Evolutionary conservation across 495 filamentous ascomycete genomes (phyloP), one percentile per base, ranked within the genome.

Genomic region (Penicillium ochrochloron): DNA sequence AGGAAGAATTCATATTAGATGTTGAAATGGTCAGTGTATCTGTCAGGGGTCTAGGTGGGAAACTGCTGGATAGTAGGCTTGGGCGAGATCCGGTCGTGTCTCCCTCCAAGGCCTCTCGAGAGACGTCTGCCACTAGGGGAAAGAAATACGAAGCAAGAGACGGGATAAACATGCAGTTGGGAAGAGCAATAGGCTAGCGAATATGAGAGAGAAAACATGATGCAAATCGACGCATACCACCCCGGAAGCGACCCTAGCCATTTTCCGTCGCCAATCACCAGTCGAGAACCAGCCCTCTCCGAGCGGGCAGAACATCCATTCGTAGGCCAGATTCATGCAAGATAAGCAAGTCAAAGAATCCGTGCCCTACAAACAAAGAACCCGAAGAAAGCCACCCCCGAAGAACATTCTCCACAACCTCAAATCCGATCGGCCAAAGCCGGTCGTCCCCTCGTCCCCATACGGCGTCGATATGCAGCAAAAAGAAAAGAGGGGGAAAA

Each of bases 241-340:
- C 80, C 80, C 80, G 78, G 80, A 81, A 80, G 80, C 80, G 79
- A 80, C 79, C 80, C 80, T 82, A 81, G 62, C 72, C 77, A 80
- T 66, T 71, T 70, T 81, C 80, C 80, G 70, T 81, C 80, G 78
- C 79, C 80, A 80, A 59, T 42, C 66, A 81, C 75, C 79, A 68
- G 55, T 48, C 60, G 55, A 67, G 59, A 63, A 23, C 21, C 54
- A 57, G 57, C 56, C 25, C 42, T 59, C 59, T 48, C 50, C 66
- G 34, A 63, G 44, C 52, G 64, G 41, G 63, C 21, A 65, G 10
- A 15, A 52, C 48, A 67, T 53, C 44, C 21, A 52, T 42, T 34
- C 15, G 44, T 48, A 57, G 33, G 59, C 48, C 53, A 29, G 21
- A 19, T 19, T 54, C 53, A 53, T 54, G 59, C 56, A 60, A 50